Conservation (phyloP, 2,329 filamentous ascomycete genomes). For the Mollisia scopiformis region DNA sequence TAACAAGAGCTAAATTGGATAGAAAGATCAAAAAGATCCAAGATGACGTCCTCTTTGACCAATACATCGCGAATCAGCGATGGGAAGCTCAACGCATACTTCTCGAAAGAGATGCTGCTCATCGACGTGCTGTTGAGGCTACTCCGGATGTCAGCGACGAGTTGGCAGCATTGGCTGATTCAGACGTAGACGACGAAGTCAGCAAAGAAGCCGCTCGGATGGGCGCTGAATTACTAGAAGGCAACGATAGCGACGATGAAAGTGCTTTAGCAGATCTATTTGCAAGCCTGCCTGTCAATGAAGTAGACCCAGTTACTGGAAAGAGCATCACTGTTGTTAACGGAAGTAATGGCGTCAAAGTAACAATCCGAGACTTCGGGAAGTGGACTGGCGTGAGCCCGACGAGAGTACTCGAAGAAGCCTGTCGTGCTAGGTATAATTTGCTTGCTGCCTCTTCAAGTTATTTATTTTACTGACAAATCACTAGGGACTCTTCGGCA, state of each 20-base stretch:
- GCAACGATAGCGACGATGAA: slow-evolving; percentile 55
- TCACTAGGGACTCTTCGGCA: slow-evolving; percentile 66
- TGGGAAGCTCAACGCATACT: slow-evolving; percentile 64
- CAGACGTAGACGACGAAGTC: slow-evolving; percentile 47
- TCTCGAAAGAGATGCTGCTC: slow-evolving; percentile 64
- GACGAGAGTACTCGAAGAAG: slow-evolving; percentile 77
- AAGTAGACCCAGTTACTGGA: slow-evolving; percentile 61
- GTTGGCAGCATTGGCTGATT: slow-evolving; percentile 40
- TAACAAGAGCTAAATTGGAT: slow-evolving; percentile 64
- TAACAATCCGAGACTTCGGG: slow-evolving; percentile 80
- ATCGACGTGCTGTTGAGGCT: slow-evolving; percentile 44
- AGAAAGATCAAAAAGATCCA: slow-evolving; percentile 79
- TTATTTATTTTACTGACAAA: slow-evolving; percentile 4
- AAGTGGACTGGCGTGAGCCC: slow-evolving; percentile 79
- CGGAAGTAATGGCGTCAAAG: slow-evolving; percentile 52
- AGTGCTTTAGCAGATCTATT: slow-evolving; percentile 59
- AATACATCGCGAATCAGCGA: slow-evolving; percentile 61
- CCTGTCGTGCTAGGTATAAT: slow-evolving; percentile 75
- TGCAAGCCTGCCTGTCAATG: slow-evolving; percentile 60
- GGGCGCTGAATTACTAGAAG: slow-evolving; percentile 59
- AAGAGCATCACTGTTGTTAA: slow-evolving; percentile 60
- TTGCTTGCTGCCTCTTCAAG: background rate
- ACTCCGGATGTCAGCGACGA: slow-evolving; percentile 29
- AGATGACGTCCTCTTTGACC: slow-evolving; percentile 76
- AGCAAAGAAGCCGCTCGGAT: slow-evolving; percentile 60